Evolutionary conservation across 371 early-diverging fungal genomes (phyloP), one percentile per base, ranked within the genome.

Genomic region (Gilbertella persicaria): DNA sequence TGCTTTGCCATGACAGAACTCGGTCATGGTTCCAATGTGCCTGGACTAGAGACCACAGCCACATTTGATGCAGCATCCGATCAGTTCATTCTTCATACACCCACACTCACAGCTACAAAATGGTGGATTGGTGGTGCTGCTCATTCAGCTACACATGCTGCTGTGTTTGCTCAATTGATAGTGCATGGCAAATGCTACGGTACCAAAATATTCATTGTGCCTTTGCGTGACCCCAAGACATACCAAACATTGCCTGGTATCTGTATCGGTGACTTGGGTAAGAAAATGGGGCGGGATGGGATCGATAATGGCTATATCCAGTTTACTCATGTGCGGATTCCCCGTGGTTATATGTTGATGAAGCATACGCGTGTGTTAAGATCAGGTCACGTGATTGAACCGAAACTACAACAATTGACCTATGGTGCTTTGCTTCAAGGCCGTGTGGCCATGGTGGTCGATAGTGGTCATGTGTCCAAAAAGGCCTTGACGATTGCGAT

Each of bases 41-140:
- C 90, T 23, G 94, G 93, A 6, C 70, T 97, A 2, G 96, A 95
- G 60, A 97, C 97, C 13, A 93, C 91, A 4, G 96, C 96, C 17
- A 96, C 95, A 7, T 92, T 88, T 67, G 90, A 92, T 64, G 86
- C 85, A 53, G 82, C 82, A 17, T 66, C 90, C 5, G 92, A 94
- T 60, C 89, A 93, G 69, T 96, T 91, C 54, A 70, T 92, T 50
- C 88, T 96, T 53, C 93, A 96, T 66, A 92, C 96, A 9, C 96
- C 96, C 9, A 82, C 88, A 9, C 57, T 95, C 30, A 93, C 95
- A 8, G 88, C 96, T 23, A 92, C 95, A 52, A 96, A 64, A 78
- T 96, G 95, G 96, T 97, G 97, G 97, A 93, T 96, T 62, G 97
- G 97, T 55, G 96, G 96, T 52, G 90, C 91, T 7, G 91, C 80